Conservation (phyloP, 73 alveolate genomes). For the Stentor coeruleus region DNA sequence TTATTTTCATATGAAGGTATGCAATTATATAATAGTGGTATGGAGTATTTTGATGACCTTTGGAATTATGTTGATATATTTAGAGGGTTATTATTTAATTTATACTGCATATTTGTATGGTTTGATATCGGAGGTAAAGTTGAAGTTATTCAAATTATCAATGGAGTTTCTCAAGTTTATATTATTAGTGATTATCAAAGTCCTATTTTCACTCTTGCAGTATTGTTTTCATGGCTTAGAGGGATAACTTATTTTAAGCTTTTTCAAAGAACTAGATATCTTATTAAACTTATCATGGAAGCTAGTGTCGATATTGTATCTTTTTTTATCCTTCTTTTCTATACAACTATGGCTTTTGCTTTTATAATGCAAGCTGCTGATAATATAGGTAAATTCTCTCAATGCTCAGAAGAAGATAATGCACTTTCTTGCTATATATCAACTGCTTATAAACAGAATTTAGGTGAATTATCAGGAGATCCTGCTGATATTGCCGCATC, state of each 20-base stretch:
- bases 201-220: not conserved
- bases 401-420: not conserved
- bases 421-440: not conserved
- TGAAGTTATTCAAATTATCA: not conserved
- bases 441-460: constrained; percentile 26
- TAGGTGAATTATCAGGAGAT: constrained; percentile 34
- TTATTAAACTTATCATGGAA: constrained; percentile 18
- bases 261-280: not conserved
- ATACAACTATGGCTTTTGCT: constrained; percentile 18
- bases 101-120: too few relatives aligned
- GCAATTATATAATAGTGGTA: not conserved
- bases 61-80: constrained; percentile 6
- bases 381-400: not conserved
- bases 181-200: too few relatives aligned
- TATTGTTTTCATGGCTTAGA: constrained; percentile 20
- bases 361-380: not conserved
- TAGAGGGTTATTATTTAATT: not conserved
- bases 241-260: constrained; percentile 24
- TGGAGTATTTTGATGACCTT: not conserved
- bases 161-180: not conserved
- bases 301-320: constrained; percentile 13
- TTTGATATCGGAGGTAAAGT: not conserved
- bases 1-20: not conserved
- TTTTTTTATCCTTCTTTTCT: constrained; percentile 8
- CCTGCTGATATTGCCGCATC: not conserved